Conservation (phyloP, 164 flowering plant species). For the Chimonanthus salicifolius region DNA sequence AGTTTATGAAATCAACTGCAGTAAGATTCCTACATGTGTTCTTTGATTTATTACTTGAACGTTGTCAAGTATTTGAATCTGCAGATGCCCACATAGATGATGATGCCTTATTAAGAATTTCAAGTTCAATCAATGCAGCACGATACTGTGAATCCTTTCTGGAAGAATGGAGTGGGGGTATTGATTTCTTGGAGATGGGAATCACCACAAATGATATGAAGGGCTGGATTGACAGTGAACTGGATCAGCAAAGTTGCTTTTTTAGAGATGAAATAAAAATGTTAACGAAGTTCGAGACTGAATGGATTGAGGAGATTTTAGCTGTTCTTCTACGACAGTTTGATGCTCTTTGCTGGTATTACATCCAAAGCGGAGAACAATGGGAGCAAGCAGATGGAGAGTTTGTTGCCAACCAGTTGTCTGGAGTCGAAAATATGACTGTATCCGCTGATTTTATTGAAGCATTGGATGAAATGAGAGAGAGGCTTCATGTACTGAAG, state of each 20-base stretch:
- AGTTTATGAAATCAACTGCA: slow-evolving; percentile 46
- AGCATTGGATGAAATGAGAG: slow-evolving; percentile 46
- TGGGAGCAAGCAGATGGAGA: slow-evolving; percentile 20
- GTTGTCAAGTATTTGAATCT: slow-evolving; percentile 26
- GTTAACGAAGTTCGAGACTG: slow-evolving; percentile 42
- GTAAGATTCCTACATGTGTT: slow-evolving; percentile 40
- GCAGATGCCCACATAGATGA: slow-evolving; percentile 15
- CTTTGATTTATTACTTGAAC: slow-evolving; percentile 29
- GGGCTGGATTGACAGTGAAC: not conserved
- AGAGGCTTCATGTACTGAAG: slow-evolving; percentile 24
- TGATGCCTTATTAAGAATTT: slow-evolving; percentile 22
- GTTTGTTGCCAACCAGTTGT: not conserved
- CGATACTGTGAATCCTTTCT: slow-evolving; percentile 42
- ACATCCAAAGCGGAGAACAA: slow-evolving; percentile 22
- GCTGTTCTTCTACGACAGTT: slow-evolving; percentile 39
- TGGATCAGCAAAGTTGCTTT: slow-evolving; percentile 23
- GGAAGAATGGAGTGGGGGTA: slow-evolving; percentile 57
- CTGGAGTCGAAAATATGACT: slow-evolving; percentile 12
- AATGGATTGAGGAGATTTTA: slow-evolving; percentile 50
- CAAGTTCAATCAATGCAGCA: slow-evolving; percentile 49
- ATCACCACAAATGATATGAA: slow-evolving; percentile 24
- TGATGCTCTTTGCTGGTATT: slow-evolving; percentile 30
- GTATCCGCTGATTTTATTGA: slow-evolving; percentile 33
- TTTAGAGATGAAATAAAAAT: slow-evolving; percentile 45
- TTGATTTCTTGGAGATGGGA: slow-evolving; percentile 49